Base-by-base conservation (phyloP, 2,329 filamentous ascomycete genomes). In the Penicillium sp. region DNA sequence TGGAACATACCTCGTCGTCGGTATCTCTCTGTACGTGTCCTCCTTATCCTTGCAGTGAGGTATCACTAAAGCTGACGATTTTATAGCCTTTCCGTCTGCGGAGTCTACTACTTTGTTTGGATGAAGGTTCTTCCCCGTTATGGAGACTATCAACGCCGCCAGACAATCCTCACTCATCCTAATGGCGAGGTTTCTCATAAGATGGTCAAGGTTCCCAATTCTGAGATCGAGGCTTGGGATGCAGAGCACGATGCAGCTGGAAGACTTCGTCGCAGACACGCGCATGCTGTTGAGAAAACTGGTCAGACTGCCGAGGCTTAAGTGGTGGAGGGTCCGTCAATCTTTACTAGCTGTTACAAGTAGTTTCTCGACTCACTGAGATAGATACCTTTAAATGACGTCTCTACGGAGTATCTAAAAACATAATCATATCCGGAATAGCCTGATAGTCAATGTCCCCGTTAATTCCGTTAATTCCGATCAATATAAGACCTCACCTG, bases 1-100 rank as follows among this genome's bases (percentile, higher is more conserved):
- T 66, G 89, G 83, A 1, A 91, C 88, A 0, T 91, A 91, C 67
- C 83, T 85, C 21, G 84, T 87, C 0, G 84, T 86, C 0, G 88
- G 89, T 0, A 83, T 91, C 61, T 87, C 74, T 23, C 83, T 90
- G 85, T 88, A 78, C 80, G 85, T 84, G 9, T 9, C 13, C 17
- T 26, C 17, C 29, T 57, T 29, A 19, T 6, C 15, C 5, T 49
- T 21, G 29, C 17, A 23, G 31, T 7, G 31, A 45, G 8, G 11
- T 11, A 11, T 23, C 46, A 2, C 60, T 19, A 30, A 49, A 26
- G 23, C 7, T 26, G 17, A 31, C 35, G 35, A 21, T 17, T 46
- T 23, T 8, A 26, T 47, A 86, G 84, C 45, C 75, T 89, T 41
- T 64, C 79, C 3, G 6, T 82, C 0, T 90, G 87, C 60, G 83